Evolutionary conservation across 1,284 basidiomycete species (phyloP), one percentile per base, ranked within the genome.

Genomic region (Apiotrichum laibachii): DNA sequence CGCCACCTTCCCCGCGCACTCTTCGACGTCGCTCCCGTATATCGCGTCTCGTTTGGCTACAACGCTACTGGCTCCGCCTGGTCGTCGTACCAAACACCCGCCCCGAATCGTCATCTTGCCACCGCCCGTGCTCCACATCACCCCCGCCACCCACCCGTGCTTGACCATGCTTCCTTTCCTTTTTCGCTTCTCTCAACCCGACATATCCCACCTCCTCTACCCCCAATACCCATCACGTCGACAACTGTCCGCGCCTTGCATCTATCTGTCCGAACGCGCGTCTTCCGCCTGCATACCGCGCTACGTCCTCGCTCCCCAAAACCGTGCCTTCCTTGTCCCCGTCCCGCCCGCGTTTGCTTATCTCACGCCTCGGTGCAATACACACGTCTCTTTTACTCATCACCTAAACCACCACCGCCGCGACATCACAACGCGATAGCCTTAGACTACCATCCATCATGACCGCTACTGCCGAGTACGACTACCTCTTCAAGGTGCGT

Each of bases 401-500:
- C 26, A 31, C 26, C 16, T 2, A 7, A n/a, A 8, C 18, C 40
- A 42, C n/a, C 40, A n/a, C 18, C 16, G 2, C 18, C 43, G 11
- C 8, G 21, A 8, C 18, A n/a, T 11, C 10, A 10, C 19, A 44
- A 44, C 43, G 7, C 18, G 9, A n/a, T 35, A 50, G 49, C 35
- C 49, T 40, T 53, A 53, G 51, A 53, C 51, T 44, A 44, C 35
- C n/a, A 16, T 46, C 54, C 57, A 65, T 33, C 55, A 70, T 70
- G 69, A 59, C 69, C 46, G 67, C 69, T 77, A 89, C 90, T 74
- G 88, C 88, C 80, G 92, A 92, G 81, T 95, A 95, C 86, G 92
- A 96, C 82, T 94, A 91, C 75, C 90, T 96, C 77, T 96, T 96
- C 86, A 95, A 95, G 71, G 76, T 77, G 58, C 50, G 75, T 50